Percentiles rank a stretch among this genome's conserved stretches.
Evolutionary conservation across 768 basidiomycete species (phyloP).

Genomic region (Rhizopogon roseolus): DNA sequence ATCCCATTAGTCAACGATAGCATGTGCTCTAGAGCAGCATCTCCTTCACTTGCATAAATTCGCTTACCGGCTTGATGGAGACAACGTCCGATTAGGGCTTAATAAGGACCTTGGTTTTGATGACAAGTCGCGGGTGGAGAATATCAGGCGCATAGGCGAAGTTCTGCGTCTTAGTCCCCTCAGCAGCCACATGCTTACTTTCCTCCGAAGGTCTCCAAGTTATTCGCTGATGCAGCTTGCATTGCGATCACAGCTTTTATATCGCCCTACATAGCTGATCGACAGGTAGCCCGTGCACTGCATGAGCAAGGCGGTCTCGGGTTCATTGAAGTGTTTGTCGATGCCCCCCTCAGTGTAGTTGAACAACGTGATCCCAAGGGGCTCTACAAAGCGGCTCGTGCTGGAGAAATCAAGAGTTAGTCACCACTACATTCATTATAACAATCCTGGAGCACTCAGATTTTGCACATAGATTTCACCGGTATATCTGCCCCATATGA

Average conservation of each 20-base stretch:
- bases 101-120: slow-evolving; percentile 97
- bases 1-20: slow-evolving; percentile 80
- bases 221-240: slow-evolving; percentile 86
- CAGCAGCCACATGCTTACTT: slow-evolving; percentile 6
- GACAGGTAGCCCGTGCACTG: slow-evolving; percentile 74
- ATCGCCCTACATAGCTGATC: slow-evolving; percentile 92
- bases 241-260: slow-evolving; percentile 95
- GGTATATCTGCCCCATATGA: slow-evolving; percentile 98
- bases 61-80: slow-evolving; percentile 91
- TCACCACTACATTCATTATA: not conserved
- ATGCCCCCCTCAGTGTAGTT: slow-evolving; percentile 84
- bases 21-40: slow-evolving; percentile 94
- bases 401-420: slow-evolving; percentile 92
- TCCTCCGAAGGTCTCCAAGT: slow-evolving; percentile 73
- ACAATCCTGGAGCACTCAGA: slow-evolving; percentile 4
- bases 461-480: slow-evolving; percentile 75
- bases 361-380: slow-evolving; percentile 97
- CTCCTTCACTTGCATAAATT: slow-evolving; percentile 83
- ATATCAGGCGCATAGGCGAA: slow-evolving; percentile 97
- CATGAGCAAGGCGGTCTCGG: slow-evolving; percentile 70
- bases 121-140: slow-evolving; percentile 87
- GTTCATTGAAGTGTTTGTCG: slow-evolving; percentile 93
- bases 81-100: slow-evolving; percentile 91
- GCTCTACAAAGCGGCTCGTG: slow-evolving; percentile 92
- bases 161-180: slow-evolving; percentile 33